Base-by-base conservation (phyloP, 331 rosid species). In the Ulmus americana region DNA sequence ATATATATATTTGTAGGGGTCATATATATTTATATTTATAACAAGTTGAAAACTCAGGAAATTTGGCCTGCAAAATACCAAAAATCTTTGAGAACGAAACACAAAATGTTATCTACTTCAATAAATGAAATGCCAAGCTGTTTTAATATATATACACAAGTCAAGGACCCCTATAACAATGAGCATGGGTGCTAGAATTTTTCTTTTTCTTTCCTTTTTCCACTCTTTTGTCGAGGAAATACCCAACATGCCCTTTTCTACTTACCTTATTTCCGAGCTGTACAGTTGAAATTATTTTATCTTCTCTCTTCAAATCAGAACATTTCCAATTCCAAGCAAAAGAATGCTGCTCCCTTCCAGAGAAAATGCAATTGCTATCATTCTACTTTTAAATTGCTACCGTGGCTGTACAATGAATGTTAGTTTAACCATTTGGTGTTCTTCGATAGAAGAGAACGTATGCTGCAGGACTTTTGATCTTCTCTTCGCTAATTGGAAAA, bases 401-500 rank as follows among this genome's bases (percentile, higher is more conserved):
- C 63, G 0, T 4, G 49, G 28, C 72, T 59, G 65, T 65, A 59
- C 67, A 73, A 35, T 61, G 4, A 77, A 46, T 42, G 63, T 66
- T 69, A 45, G 69, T 39, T 40, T 82, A 76, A 68, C 58, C 76
- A 46, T 81, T 73, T 13, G 71, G 70, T 53, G 78, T 72, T 81
- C 86, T 88, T 71, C 76, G 69, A 80, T 91, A 91, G 80, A 88
- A 88, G 74, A 91, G 95, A 71, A 91, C 88, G 72, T 91, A 88
- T 1, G 97, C 97, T 51, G 96, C 92, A 18, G 88, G 56, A 43
- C 87, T 81, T 78, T 83, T 86, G 22, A 86, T 67, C 48, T 42
- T 63, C 13, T 86, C 92, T 52, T 78, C 83, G 3, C 45, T 28
- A 13, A 72, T 72, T 18, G 79, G 64, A 45, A 38, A 46, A 73